Evolutionary conservation across 2,329 filamentous ascomycete species (phyloP).

Genomic region (Zalaria sp.): DNA sequence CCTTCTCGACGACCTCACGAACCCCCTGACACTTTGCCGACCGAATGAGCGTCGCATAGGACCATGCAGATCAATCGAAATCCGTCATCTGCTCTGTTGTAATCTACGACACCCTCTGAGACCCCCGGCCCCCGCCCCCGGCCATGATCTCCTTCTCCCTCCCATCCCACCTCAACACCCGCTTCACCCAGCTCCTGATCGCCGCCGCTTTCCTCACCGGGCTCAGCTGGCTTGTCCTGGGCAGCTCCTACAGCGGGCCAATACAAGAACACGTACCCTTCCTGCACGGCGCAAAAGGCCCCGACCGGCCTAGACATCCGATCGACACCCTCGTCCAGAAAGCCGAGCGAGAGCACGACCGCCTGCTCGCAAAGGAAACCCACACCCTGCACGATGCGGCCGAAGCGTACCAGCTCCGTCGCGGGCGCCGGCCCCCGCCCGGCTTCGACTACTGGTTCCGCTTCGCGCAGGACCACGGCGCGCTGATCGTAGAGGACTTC

Average conservation of each 20-base stretch:
- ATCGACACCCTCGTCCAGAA: conserved; percentile 23
- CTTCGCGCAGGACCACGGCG: conserved; percentile 27
- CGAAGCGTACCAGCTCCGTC: conserved; percentile 25
- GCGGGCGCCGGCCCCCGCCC: conserved; percentile 36
- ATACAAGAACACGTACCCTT: not conserved
- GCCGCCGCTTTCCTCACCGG: conserved; percentile 11
- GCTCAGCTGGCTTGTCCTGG: conserved; percentile 10
- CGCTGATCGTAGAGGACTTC: conserved; percentile 34
- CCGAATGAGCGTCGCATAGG: too few species aligned
- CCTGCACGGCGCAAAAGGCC: not conserved
- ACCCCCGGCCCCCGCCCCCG: too few species aligned
- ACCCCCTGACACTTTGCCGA: too few species aligned
- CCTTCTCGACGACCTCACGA: too few species aligned
- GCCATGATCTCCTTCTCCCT: not conserved
- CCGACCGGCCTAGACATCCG: conserved; percentile 15
- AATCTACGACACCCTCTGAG: too few species aligned
- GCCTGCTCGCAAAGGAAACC: conserved; percentile 21
- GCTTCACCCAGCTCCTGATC: conserved; percentile 15
- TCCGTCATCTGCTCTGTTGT: too few species aligned
- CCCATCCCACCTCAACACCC: conserved; percentile 13
- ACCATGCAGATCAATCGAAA: too few species aligned
- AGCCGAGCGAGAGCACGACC: conserved; percentile 18
- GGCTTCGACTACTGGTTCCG: conserved; percentile 34
- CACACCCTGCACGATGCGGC: conserved; percentile 23
- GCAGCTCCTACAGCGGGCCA: not conserved